phyloP scores from a whole-genome alignment of 192 early-diverging fungal species.

The Thamnidium elegans region DNA sequence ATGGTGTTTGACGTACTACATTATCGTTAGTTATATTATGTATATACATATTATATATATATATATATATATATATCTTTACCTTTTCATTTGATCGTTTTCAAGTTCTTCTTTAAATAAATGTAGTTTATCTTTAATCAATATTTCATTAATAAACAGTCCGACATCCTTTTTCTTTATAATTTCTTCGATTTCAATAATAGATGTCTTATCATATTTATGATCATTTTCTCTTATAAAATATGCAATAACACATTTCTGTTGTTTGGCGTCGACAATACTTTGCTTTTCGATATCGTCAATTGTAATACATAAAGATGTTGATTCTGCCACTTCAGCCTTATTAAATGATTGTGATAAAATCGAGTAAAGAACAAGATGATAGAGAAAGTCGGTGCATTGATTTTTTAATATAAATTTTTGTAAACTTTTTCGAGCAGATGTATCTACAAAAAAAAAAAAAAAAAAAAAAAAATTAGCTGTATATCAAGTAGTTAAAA shows the following conservation, averaged over 20 bases:
- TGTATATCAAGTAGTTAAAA: background rate
- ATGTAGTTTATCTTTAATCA: background rate
- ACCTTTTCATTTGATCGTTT: background rate
- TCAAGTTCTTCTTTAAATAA: background rate
- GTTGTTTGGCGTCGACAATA: background rate
- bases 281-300: background rate
- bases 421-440: background rate
- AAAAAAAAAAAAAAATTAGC: no score
- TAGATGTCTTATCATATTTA: background rate
- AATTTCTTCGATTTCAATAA: background rate
- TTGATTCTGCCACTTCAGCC: background rate
- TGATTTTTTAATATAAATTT: slow-evolving; percentile 2
- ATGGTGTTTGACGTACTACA: background rate
- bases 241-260: background rate
- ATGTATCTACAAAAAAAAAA: background rate
- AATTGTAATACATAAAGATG: background rate
- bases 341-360: background rate
- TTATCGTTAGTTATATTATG: background rate
- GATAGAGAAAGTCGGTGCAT: background rate
- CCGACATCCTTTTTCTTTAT: no score
- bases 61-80: no score
- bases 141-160: background rate
- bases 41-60: background rate
- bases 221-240: background rate
- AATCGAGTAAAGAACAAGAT: background rate